A percentile compares a stretch with the other conserved stretches of the same genome.
These are phyloP conservation scores for Ophiocordyceps camponoti-saundersi DNA, from an alignment of 2,329 filamentous ascomycete genomes.

Conservation along the genomic window DNA sequence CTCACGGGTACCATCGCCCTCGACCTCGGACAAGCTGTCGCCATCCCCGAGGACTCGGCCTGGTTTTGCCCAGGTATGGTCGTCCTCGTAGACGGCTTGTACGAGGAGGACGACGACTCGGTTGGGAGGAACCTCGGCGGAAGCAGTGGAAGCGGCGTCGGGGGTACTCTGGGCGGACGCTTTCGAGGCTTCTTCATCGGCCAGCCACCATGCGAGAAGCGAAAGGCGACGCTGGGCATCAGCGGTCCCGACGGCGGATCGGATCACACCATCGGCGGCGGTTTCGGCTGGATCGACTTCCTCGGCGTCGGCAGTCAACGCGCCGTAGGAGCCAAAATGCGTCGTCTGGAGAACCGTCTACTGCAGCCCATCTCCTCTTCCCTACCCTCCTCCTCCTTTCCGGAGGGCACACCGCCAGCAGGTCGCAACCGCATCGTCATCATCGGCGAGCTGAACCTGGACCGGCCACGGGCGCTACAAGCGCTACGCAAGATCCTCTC, in stretches of 20 bases:
- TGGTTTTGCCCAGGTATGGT: slow-evolving; percentile 97
- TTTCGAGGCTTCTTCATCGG: slow-evolving; percentile 86
- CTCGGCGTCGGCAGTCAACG: slow-evolving; percentile 81
- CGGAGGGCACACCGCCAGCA: slow-evolving; percentile 1
- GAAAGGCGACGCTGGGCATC: slow-evolving; percentile 62
- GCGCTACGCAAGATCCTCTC: slow-evolving; percentile 66
- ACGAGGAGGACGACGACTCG: slow-evolving; percentile 76
- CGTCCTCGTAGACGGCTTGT: slow-evolving; percentile 85
- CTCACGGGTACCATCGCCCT: slow-evolving; percentile 75
- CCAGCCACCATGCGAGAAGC: slow-evolving; percentile 77
- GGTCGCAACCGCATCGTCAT: slow-evolving; percentile 47
- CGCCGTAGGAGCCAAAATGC: slow-evolving; percentile 68
- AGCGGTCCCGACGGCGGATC: slow-evolving; percentile 38
- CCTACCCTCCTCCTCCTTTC: slow-evolving; percentile 10
- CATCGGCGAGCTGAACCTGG: slow-evolving; percentile 72
- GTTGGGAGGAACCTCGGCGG: slow-evolving; percentile 54
- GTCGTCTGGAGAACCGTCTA: slow-evolving; percentile 55
- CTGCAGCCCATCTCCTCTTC: slow-evolving; percentile 24
- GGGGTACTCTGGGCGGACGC: slow-evolving; percentile 78
- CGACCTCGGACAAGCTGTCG: slow-evolving; percentile 63
- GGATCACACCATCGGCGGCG: slow-evolving; percentile 51
- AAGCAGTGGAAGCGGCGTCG: slow-evolving; percentile 67
- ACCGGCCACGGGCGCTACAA: slow-evolving; percentile 64
- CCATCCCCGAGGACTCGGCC: slow-evolving; percentile 69
- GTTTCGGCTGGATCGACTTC: slow-evolving; percentile 96